These are phyloP conservation scores for Colletotrichum cereale DNA, from an alignment of 2,329 filamentous ascomycete genomes.

Conservation along the genomic window DNA sequence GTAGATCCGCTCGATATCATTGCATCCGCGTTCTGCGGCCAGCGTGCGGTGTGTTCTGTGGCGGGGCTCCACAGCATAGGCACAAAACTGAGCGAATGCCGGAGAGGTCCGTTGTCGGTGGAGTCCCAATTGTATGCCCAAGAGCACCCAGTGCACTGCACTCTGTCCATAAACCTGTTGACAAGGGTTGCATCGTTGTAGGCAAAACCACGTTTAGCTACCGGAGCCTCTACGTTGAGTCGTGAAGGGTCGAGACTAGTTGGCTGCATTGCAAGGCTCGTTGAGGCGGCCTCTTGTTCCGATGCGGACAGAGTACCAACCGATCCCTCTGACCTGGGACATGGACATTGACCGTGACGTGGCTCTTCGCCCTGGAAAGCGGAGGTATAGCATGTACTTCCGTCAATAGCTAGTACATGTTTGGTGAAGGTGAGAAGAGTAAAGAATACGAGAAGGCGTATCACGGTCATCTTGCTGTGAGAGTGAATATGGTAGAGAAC, in stretches of 20 bases:
- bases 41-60: slow-evolving; percentile 58
- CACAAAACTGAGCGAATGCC: slow-evolving; percentile 65
- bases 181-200: slow-evolving; percentile 72
- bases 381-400: neutral
- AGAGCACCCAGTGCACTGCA: slow-evolving; percentile 49
- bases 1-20: slow-evolving; percentile 67
- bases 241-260: neutral
- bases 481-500: neutral
- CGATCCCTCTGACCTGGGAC: neutral
- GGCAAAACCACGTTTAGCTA: slow-evolving; percentile 72
- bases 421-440: neutral
- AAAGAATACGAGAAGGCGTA: neutral
- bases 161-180: slow-evolving; percentile 56
- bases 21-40: slow-evolving; percentile 61
- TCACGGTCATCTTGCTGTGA: neutral
- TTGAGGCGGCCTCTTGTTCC: neutral
- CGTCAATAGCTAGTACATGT: neutral
- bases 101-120: slow-evolving; percentile 53
- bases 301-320: neutral
- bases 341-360: neutral
- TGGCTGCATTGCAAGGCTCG: neutral
- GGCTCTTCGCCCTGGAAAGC: neutral
- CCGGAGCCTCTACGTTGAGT: neutral
- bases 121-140: slow-evolving; percentile 80
- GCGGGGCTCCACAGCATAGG: slow-evolving; percentile 74